A percentile compares a stretch with the other conserved stretches of the same genome.
Evolutionary conservation across 148 eudicot genomes (phyloP).

Genomic region (Pouteria glomerata): DNA sequence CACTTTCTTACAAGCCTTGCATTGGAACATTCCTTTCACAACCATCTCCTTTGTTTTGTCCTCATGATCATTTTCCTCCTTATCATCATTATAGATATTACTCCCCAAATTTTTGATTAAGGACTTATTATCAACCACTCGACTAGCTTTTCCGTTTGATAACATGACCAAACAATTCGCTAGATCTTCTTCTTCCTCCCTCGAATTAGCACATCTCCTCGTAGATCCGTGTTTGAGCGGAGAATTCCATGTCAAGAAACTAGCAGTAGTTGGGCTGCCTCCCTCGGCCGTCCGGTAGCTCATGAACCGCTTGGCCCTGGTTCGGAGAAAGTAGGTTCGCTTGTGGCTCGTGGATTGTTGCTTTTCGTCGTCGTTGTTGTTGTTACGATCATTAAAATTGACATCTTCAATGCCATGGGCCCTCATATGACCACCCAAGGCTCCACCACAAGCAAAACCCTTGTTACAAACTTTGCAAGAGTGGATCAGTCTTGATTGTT

Average conservation of each 20-base stretch:
- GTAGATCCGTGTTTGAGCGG: not conserved
- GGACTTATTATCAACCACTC: no score
- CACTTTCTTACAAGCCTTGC: slow-evolving; percentile 61
- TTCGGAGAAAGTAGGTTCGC: not conserved
- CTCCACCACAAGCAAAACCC: slow-evolving; percentile 2
- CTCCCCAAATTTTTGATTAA: no score
- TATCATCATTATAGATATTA: no score
- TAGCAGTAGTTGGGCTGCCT: not conserved
- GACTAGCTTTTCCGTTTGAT: slow-evolving; percentile 13
- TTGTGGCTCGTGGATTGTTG: not conserved
- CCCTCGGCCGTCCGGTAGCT: not conserved
- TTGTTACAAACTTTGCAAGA: slow-evolving; percentile 2
- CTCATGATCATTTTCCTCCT: no score
- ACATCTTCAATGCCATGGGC: not conserved
- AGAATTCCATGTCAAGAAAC: not conserved
- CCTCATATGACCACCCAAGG: slow-evolving; percentile 1
- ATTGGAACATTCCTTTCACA: slow-evolving; percentile 48
- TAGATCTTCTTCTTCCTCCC: not conserved
- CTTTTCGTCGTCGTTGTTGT: no score
- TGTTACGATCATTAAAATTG: not conserved
- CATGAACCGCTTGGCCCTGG: not conserved
- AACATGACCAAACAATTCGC: slow-evolving; percentile 8
- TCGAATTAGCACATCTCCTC: no score
- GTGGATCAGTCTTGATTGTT: not conserved
- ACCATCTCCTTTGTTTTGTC: slow-evolving; percentile 26